Conservation (phyloP, 75 land plant genomes). For the Selaginella moellendorffii region DNA sequence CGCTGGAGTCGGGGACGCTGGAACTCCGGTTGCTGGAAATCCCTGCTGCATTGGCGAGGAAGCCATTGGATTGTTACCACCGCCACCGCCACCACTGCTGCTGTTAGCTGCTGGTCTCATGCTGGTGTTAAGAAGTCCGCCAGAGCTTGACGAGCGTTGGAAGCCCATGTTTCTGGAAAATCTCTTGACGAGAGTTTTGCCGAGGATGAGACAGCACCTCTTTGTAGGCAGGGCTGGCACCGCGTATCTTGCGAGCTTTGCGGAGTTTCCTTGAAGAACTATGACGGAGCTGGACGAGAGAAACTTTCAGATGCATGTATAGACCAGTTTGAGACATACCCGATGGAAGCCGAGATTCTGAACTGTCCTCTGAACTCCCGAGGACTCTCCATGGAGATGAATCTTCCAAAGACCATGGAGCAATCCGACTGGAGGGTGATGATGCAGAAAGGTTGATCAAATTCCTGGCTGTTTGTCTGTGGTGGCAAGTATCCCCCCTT, state of each 20-base stretch:
- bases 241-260: neutral
- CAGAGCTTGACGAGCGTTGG: constrained; percentile 1
- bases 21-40: neutral
- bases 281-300: neutral
- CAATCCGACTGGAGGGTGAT: neutral
- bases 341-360: neutral
- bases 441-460: constrained; percentile 4
- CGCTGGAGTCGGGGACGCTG: neutral
- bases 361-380: constrained; percentile 1
- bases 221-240: neutral
- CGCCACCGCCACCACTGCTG: neutral
- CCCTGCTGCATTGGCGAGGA: neutral
- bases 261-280: constrained; percentile 6
- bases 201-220: constrained; percentile 2
- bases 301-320: neutral
- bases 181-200: neutral
- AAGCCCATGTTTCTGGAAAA: neutral
- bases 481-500: constrained; percentile 3
- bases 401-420: constrained; percentile 1
- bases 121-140: neutral
- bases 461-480: neutral
- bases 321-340: constrained; percentile 3
- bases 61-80: neutral
- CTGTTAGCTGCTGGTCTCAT: neutral
- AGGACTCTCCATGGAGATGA: neutral